Evolutionary conservation across 495 filamentous ascomycete genomes (phyloP).

Genomic region (Daldinia caldariorum): DNA sequence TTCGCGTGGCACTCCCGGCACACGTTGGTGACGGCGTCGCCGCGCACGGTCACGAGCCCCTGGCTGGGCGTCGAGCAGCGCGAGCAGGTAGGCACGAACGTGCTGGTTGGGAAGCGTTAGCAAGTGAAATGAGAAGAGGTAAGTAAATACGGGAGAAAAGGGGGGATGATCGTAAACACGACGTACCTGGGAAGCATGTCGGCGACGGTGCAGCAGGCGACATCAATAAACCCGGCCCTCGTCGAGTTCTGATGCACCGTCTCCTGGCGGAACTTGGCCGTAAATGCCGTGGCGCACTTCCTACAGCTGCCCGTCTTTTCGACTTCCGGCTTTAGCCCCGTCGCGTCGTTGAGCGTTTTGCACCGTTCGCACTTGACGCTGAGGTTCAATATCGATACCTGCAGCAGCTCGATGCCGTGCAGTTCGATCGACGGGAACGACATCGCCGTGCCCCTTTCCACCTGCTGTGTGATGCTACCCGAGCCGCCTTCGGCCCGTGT

Average conservation of each 20-base stretch:
- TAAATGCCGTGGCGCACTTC: slow-evolving; percentile 77
- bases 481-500: slow-evolving; percentile 55
- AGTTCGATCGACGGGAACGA: slow-evolving; percentile 86
- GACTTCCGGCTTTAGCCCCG: slow-evolving; percentile 64
- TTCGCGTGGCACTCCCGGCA: slow-evolving; percentile 85
- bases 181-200: slow-evolving; percentile 81
- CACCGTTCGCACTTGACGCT: slow-evolving; percentile 86
- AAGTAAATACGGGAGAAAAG: not conserved
- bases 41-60: slow-evolving; percentile 75
- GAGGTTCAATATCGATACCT: slow-evolving; percentile 73
- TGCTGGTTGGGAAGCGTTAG: slow-evolving; percentile 55
- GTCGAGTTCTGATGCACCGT: slow-evolving; percentile 79
- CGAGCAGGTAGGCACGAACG: slow-evolving; percentile 83
- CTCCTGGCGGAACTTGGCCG: slow-evolving; percentile 76
- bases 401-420: slow-evolving; percentile 81
- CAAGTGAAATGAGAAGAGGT: not conserved
- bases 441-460: slow-evolving; percentile 75
- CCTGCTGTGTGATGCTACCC: slow-evolving; percentile 54
- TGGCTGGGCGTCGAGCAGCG: slow-evolving; percentile 78
- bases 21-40: slow-evolving; percentile 77
- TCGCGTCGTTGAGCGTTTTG: slow-evolving; percentile 78
- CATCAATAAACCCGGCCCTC: slow-evolving; percentile 84
- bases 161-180: slow-evolving; percentile 31
- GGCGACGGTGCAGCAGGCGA: slow-evolving; percentile 77
- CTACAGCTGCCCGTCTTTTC: slow-evolving; percentile 67